Conservation (phyloP, 768 basidiomycete species). For the Steccherinum ochraceum region DNA sequence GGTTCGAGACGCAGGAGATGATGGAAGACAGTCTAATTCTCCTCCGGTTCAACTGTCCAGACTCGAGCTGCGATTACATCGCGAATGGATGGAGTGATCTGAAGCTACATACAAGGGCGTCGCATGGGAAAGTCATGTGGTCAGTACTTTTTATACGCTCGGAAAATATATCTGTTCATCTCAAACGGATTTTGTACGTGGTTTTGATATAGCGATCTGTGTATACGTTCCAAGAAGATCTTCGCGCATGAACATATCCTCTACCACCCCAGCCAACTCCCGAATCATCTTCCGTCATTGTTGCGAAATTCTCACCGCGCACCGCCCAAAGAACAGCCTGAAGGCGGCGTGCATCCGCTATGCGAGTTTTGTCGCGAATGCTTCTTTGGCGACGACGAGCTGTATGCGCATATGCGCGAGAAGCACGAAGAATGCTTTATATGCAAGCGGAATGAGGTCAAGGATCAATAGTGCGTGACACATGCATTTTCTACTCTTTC, state of each 20-base stretch:
- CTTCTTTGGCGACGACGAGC: conserved; percentile 88
- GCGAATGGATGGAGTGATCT: conserved; percentile 88
- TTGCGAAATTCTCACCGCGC: conserved; percentile 26
- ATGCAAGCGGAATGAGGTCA: conserved; percentile 76
- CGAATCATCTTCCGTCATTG: conserved; percentile 74
- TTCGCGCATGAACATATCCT: conserved; percentile 93
- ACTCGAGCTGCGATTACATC: conserved; percentile 74
- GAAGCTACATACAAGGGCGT: conserved; percentile 72
- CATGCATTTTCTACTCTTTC: background rate
- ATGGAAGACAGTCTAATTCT: conserved; percentile 92
- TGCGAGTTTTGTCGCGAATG: conserved; percentile 92
- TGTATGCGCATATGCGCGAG: conserved; percentile 92
- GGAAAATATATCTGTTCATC: background rate
- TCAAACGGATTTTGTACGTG: background rate
- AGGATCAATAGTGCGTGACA: conserved; percentile 70
- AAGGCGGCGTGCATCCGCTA: conserved; percentile 69
- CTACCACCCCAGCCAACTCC: conserved; percentile 61
- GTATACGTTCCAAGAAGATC: conserved; percentile 85
- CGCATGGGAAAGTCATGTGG: conserved; percentile 81
- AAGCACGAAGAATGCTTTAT: conserved; percentile 95
- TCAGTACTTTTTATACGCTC: conserved; percentile 32
- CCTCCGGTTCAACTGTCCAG: conserved; percentile 92
- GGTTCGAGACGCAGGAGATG: conserved; percentile 87
- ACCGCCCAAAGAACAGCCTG: conserved; percentile 47
- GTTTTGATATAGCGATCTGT: conserved; percentile 74